Percentiles rank a stretch among this genome's conserved stretches.
These are phyloP conservation scores for Petrea volubilis DNA, from an alignment of 257 asterid species.

Conservation along the genomic window DNA sequence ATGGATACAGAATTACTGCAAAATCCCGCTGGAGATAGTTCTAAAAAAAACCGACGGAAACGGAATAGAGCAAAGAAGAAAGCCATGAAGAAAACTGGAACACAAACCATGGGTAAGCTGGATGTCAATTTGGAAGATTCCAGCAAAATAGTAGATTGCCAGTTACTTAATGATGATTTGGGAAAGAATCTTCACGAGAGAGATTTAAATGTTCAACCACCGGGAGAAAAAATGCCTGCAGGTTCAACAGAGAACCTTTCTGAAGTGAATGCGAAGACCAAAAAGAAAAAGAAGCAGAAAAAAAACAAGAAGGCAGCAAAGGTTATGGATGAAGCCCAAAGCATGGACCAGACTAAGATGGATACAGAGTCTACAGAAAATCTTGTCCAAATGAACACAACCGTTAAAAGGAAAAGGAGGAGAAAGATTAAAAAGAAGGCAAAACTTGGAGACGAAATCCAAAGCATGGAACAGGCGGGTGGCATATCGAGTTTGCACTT, in stretches of 20 bases:
- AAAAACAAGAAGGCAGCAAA: slow-evolving; percentile 5
- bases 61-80: slow-evolving; percentile 19
- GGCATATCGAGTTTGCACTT: slow-evolving; percentile 30
- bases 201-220: slow-evolving; percentile 28
- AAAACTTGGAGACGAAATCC: slow-evolving; percentile 12
- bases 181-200: slow-evolving; percentile 20
- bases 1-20: slow-evolving; percentile 17
- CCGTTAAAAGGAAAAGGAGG: slow-evolving; percentile 29
- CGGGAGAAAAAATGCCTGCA: slow-evolving; percentile 19
- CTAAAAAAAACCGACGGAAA: slow-evolving; percentile 18
- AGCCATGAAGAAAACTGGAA: slow-evolving; percentile 24
- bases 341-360: slow-evolving; percentile 26
- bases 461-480: slow-evolving; percentile 24
- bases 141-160: slow-evolving; percentile 10
- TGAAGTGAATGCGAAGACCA: slow-evolving; percentile 25
- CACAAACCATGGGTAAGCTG: slow-evolving; percentile 30
- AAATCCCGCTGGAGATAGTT: slow-evolving; percentile 17
- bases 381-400: slow-evolving; percentile 19
- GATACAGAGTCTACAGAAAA: slow-evolving; percentile 19
- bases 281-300: slow-evolving; percentile 15
- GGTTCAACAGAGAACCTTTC: slow-evolving; percentile 26
- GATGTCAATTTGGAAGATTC: slow-evolving; percentile 26
- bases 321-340: slow-evolving; percentile 9
- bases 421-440: slow-evolving; percentile 22
- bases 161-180: slow-evolving; percentile 15